Evolutionary conservation across 2,329 filamentous ascomycete species (phyloP).

Genomic region (Coniochaeta hoffmannii): DNA sequence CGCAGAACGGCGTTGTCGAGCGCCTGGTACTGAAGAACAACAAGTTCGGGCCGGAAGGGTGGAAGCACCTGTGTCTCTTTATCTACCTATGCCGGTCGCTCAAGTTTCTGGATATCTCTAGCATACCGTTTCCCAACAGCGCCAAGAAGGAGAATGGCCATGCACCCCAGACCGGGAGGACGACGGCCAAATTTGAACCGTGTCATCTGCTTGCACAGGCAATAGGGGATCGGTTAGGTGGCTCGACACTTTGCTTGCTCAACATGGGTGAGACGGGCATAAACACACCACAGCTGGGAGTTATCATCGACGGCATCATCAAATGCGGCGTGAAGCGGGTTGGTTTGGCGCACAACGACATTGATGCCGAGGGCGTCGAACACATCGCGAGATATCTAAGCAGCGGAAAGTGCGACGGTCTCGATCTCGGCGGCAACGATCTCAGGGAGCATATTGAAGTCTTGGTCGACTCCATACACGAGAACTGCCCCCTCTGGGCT

Average conservation of each 20-base stretch:
- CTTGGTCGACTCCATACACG: conserved; percentile 44
- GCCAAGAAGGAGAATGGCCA: conserved; percentile 3
- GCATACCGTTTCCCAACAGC: conserved; percentile 63
- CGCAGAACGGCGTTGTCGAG: conserved; percentile 70
- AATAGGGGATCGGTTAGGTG: conserved; percentile 68
- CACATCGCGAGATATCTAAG: conserved; percentile 72
- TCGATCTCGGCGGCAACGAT: conserved; percentile 86
- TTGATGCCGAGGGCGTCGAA: conserved; percentile 65
- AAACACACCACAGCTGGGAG: conserved; percentile 61
- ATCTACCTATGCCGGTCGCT: conserved; percentile 83
- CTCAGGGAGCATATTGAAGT: conserved; percentile 46
- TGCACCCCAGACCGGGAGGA: conserved; percentile 13
- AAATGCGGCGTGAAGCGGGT: conserved; percentile 71
- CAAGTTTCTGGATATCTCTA: conserved; percentile 79
- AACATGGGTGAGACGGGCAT: conserved; percentile 75
- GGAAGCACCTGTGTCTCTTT: conserved; percentile 86
- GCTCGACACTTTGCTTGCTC: conserved; percentile 70
- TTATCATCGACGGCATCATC: conserved; percentile 75
- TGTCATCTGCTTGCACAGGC: conserved; percentile 65
- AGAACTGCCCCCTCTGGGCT: conserved; percentile 61
- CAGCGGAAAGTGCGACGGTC: conserved; percentile 71
- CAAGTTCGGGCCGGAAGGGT: conserved; percentile 78
- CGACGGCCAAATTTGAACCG: conserved; percentile 36
- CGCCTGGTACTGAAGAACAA: conserved; percentile 87
- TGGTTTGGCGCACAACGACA: conserved; percentile 73